Evolutionary conservation across 2,329 filamentous ascomycete species (phyloP), one percentile per base, ranked within the genome.

Genomic region (Chaetomium globosum): DNA sequence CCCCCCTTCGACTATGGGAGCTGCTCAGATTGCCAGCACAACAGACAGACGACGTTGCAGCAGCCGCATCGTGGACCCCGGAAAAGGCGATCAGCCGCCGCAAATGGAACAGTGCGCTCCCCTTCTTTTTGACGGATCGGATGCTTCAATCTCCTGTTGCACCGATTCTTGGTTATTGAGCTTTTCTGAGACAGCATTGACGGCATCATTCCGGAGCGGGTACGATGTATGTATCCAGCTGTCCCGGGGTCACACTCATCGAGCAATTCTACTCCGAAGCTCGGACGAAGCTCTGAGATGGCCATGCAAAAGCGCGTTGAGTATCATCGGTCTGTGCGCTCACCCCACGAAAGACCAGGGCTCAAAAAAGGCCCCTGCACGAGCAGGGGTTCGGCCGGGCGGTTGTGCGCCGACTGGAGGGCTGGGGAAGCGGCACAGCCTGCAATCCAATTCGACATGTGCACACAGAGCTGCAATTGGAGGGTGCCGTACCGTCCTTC

Each of bases 1-100:
- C 8, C 19, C 36, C 36, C 36, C 36, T 19, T 39, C 16, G 16
- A n/a, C 13, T 16, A 5, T 7, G 39, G 16, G 16, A 43, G 39
- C 39, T 43, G 49, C 28, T 51, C 30, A 7, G 30, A 51, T 31
- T 30, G 31, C 60, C 52, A 62, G 57, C 52, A 51, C 52, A 61
- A 33, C 43, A n/a, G 16, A 43, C 39, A n/a, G 39, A 19, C 31
- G 58, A 39, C 48, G 48, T 49, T 55, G 59, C 59, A 49, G 61
- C 52, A 39, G 53, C 61, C 46, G 53, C 61, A 57, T 52, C 53
- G 26, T 26, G 33, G 48, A 57, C 60, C 36, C 49, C 52, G 46
- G 55, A 21, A 54, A 28, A 26, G 46, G 39, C 61, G 46, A 63
- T 58, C 61, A 58, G 21, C 48, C 55, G 48, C 23, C 43, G 30